These are phyloP conservation scores for Withania somnifera DNA, from an alignment of 305 asterid genomes.

Conservation along the genomic window DNA sequence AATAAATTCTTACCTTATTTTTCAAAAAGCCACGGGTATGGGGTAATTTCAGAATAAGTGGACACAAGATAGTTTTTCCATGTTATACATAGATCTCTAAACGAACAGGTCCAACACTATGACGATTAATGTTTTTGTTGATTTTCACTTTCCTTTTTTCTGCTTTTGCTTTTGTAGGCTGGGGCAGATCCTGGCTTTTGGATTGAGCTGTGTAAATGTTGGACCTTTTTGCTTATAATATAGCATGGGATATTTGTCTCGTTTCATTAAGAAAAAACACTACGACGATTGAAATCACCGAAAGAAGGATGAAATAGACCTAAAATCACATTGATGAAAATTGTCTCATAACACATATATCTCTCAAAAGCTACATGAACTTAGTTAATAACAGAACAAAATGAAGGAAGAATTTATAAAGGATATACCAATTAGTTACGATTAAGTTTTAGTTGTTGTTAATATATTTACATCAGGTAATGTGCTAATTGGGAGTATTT, in stretches of 20 bases:
- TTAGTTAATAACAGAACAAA: not conserved
- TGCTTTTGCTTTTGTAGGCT: too few species aligned
- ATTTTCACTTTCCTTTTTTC: too few species aligned
- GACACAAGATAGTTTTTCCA: not conserved
- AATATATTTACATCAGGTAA: not conserved
- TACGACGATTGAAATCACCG: not conserved
- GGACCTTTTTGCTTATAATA: too few species aligned
- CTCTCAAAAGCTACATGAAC: not conserved
- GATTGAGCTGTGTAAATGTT: too few species aligned
- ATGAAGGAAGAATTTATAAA: not conserved
- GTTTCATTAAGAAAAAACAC: too few species aligned
- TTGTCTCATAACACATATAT: not conserved
- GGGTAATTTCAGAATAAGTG: not conserved
- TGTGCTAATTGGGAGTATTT: not conserved
- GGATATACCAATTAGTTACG: not conserved
- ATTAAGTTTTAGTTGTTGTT: not conserved
- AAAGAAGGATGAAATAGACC: not conserved
- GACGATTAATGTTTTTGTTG: too few species aligned
- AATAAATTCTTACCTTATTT: not conserved
- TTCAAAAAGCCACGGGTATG: not conserved
- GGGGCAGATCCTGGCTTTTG: too few species aligned
- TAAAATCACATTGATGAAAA: not conserved
- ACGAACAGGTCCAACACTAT: not conserved
- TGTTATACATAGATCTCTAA: not conserved
- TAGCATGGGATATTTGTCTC: too few species aligned